Conservation (phyloP, 2,329 filamentous ascomycete species). For the Domatiomyces catenatus region DNA sequence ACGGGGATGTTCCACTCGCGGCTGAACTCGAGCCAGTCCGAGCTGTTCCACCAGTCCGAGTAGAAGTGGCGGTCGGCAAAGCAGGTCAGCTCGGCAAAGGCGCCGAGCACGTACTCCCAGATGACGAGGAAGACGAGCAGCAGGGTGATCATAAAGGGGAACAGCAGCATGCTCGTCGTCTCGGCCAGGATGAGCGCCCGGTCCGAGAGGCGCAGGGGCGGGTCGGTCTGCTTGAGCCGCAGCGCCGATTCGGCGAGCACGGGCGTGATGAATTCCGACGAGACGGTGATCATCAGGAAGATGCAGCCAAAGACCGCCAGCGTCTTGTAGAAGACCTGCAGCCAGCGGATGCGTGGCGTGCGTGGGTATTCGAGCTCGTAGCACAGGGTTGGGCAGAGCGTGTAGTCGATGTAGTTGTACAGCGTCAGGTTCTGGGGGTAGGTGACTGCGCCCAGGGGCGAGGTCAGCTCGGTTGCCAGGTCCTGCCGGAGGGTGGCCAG, state of each 20-base stretch:
- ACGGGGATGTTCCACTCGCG: conserved; percentile 97
- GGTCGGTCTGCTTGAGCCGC: conserved; percentile 31
- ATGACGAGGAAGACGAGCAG: conserved; percentile 94
- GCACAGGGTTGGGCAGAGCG: conserved; percentile 87
- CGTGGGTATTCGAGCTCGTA: conserved; percentile 96
- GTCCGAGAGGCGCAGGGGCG: conserved; percentile 38
- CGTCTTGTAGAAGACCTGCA: conserved; percentile 68
- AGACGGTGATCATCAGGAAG: conserved; percentile 78
- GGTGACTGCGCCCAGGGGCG: conserved; percentile 72
- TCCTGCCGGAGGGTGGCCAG: conserved; percentile 64
- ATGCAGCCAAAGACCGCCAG: conserved; percentile 90
- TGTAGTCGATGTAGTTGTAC: conserved; percentile 68
- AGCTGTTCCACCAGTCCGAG: conserved; percentile 53
- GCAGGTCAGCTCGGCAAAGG: conserved; percentile 82
- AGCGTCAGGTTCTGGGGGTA: conserved; percentile 81
- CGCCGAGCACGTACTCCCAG: conserved; percentile 90
- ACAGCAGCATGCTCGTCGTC: conserved; percentile 78
- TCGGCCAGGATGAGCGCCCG: conserved; percentile 68
- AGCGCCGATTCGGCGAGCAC: conserved; percentile 61
- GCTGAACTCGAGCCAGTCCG: conserved; percentile 66
- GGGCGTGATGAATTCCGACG: conserved; percentile 89
- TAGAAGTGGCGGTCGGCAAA: conserved; percentile 95
- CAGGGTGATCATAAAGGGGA: conserved; percentile 94
- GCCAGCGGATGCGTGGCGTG: conserved; percentile 57
- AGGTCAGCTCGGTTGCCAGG: conserved; percentile 79